phyloP scores from a whole-genome alignment of 2,329 filamentous ascomycete species.

The Ophiobolus disseminans region DNA sequence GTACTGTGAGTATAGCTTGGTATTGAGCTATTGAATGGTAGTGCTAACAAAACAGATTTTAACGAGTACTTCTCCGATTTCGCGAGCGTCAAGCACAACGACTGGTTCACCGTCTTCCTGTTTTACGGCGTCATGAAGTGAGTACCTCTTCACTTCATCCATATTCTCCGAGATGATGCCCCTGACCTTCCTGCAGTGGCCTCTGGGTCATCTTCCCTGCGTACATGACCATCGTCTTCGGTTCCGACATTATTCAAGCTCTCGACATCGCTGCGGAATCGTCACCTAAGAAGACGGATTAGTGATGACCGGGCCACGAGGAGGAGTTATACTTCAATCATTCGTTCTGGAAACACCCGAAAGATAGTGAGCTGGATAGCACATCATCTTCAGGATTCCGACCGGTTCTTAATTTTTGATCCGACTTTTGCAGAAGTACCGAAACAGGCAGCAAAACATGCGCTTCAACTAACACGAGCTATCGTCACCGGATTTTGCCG shows the following conservation, averaged over 20 bases:
- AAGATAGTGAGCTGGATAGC: neutral
- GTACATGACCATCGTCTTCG: conserved; percentile 68
- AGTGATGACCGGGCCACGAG: conserved; percentile 3
- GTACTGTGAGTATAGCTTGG: conserved; percentile 69
- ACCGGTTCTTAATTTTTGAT: conserved; percentile 2
- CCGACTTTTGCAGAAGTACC: neutral
- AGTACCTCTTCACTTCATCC: conserved; percentile 37
- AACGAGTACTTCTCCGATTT: conserved; percentile 69
- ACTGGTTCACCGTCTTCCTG: conserved; percentile 58
- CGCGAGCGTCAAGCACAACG: conserved; percentile 68
- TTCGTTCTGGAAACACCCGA: neutral
- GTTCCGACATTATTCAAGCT: conserved; percentile 66
- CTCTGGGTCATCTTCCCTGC: conserved; percentile 69
- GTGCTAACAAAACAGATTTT: conserved; percentile 58
- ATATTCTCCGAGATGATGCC: neutral
- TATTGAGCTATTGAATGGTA: too few relatives aligned
- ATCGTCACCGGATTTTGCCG: neutral
- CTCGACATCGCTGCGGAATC: conserved; percentile 56
- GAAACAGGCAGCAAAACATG: neutral
- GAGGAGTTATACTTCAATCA: neutral
- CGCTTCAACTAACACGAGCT: neutral
- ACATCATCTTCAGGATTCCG: neutral
- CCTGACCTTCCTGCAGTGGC: conserved; percentile 54
- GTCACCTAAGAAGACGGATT: conserved; percentile 34
- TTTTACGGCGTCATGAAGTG: conserved; percentile 73